These are phyloP conservation scores for Herpomyces periplanetae DNA, from an alignment of 2,329 filamentous ascomycete species.

Conservation along the genomic window DNA sequence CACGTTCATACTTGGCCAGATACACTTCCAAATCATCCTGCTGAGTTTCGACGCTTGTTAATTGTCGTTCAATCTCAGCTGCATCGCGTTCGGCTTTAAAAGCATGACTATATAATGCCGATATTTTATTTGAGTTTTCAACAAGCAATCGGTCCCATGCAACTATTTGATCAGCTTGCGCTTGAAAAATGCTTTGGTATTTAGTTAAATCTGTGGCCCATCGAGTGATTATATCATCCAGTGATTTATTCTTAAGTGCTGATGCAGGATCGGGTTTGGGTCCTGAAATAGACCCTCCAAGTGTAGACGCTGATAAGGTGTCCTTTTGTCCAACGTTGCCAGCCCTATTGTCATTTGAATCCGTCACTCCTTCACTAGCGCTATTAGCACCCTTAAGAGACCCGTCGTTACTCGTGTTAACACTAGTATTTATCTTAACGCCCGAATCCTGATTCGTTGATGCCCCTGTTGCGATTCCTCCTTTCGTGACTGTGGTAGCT, in stretches of 20 bases:
- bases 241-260: conserved; percentile 82
- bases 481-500: conserved; percentile 5
- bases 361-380: conserved; percentile 2
- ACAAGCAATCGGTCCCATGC: conserved; percentile 72
- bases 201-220: conserved; percentile 86
- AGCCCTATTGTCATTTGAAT: conserved; percentile 5
- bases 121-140: conserved; percentile 75
- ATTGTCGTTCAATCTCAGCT: conserved; percentile 64
- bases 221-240: conserved; percentile 89
- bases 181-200: conserved; percentile 84
- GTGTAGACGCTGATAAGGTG: conserved; percentile 6
- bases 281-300: conserved; percentile 36
- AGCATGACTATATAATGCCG: conserved; percentile 59
- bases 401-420: conserved; percentile 3
- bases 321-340: conserved; percentile 2
- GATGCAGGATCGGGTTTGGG: conserved; percentile 42
- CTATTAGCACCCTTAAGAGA: conserved; percentile 1
- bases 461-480: conserved; percentile 6
- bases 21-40: conserved; percentile 62
- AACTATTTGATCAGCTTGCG: conserved; percentile 50
- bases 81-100: conserved; percentile 78
- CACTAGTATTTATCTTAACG: conserved; percentile 6
- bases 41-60: conserved; percentile 56
- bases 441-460: conserved; percentile 6
- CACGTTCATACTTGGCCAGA: conserved; percentile 60